Conservation (phyloP, 2,329 filamentous ascomycete genomes). For the Aspergillus thermomutatus region DNA sequence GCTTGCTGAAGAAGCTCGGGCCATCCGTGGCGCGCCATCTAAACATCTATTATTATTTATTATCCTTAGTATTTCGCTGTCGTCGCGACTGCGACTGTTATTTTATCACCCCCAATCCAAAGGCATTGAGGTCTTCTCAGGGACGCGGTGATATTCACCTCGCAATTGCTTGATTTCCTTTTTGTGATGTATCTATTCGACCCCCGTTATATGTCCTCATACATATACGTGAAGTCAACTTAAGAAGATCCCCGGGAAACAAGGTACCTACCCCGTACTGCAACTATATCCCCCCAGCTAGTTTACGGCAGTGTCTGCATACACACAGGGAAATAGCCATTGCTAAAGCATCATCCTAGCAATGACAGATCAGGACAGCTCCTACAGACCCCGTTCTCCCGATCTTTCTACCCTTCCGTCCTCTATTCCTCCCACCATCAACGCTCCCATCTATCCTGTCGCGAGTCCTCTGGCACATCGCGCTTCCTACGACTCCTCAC, state of each 20-base stretch:
- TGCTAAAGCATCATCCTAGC: constrained; percentile 24
- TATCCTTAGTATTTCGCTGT: not conserved
- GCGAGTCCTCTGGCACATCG: constrained; percentile 35
- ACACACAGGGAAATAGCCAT: constrained; percentile 5
- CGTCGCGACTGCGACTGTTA: not conserved
- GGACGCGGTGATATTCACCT: not conserved
- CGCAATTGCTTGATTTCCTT: not conserved
- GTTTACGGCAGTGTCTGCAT: not conserved
- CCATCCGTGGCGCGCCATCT: constrained; percentile 15
- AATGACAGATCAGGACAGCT: constrained; percentile 45
- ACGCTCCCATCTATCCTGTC: constrained; percentile 27
- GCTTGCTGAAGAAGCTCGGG: constrained; percentile 9
- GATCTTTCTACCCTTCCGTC: constrained; percentile 50
- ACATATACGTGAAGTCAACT: not conserved
- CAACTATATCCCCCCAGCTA: not conserved
- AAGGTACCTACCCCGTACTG: not conserved
- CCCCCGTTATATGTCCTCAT: not conserved
- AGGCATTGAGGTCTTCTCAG: not conserved
- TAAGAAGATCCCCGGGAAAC: not conserved
- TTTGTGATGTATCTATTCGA: not conserved
- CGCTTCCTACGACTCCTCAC: constrained; percentile 46
- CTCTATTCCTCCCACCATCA: constrained; percentile 35
- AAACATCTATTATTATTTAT: not conserved
- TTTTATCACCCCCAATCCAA: not conserved
- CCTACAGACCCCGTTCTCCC: constrained; percentile 48